These are phyloP conservation scores for Globisporangium abappressorium DNA, from an alignment of 352 stramenopile species.

Conservation along the genomic window DNA sequence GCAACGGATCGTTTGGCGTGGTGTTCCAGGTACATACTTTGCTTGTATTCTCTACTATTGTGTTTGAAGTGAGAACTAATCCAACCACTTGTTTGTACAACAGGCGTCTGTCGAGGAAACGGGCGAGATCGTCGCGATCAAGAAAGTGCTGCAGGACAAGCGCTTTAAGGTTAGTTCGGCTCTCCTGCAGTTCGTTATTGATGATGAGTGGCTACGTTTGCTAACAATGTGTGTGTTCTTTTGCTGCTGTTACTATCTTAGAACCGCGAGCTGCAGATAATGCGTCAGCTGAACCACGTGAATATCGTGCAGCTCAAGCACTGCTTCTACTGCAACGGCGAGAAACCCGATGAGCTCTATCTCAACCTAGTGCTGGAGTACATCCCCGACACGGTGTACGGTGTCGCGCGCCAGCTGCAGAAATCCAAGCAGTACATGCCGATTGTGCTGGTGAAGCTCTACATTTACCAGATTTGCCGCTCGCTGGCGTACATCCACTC, in stretches of 20 bases:
- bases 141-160: constrained; percentile 99
- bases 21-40: constrained; percentile 90
- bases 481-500: constrained; percentile 98
- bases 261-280: constrained; percentile 99
- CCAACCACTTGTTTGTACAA: neutral
- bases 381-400: constrained; percentile 99
- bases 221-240: neutral
- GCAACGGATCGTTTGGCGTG: constrained; percentile 99
- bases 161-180: constrained; percentile 92
- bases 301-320: constrained; percentile 99
- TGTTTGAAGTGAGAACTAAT: neutral
- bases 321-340: constrained; percentile 98
- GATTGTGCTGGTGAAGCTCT: constrained; percentile 98
- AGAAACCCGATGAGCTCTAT: constrained; percentile 96
- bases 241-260: constrained; percentile 23
- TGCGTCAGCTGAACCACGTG: constrained; percentile 97
- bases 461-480: constrained; percentile 99
- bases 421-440: constrained; percentile 97
- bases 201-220: neutral
- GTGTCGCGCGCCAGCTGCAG: constrained; percentile 93
- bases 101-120: constrained; percentile 94
- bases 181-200: neutral
- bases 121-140: constrained; percentile 98
- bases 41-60: neutral
- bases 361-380: constrained; percentile 99